phyloP scores from a whole-genome alignment of 2,329 filamentous ascomycete species.

The Aspergillus bombycis region DNA sequence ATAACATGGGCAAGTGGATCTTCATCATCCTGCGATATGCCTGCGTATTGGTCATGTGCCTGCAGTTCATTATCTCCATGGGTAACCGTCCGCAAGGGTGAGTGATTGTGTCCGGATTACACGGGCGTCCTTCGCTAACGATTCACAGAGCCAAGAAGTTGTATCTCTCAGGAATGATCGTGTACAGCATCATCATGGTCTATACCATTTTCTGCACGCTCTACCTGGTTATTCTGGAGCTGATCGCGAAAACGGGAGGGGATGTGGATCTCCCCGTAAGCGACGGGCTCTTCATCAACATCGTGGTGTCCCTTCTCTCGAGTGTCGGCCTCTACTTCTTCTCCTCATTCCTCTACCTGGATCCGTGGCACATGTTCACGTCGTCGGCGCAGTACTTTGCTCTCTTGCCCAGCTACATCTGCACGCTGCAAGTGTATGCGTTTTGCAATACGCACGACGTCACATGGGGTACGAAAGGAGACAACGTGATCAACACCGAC shows the following conservation, averaged over 20 bases:
- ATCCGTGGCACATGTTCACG: conserved; percentile 99
- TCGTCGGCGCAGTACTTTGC: conserved; percentile 89
- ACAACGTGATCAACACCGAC: conserved; percentile 93
- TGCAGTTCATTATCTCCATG: conserved; percentile 95
- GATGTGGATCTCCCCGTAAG: conserved; percentile 63
- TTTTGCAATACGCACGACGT: conserved; percentile 99
- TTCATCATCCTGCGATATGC: conserved; percentile 85
- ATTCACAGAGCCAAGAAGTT: conserved; percentile 71
- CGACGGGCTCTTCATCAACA: conserved; percentile 90
- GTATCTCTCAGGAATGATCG: conserved; percentile 83
- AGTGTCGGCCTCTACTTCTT: conserved; percentile 94
- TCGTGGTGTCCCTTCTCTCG: conserved; percentile 85
- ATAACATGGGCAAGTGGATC: conserved; percentile 79
- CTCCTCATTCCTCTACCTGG: conserved; percentile 94
- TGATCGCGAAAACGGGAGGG: conserved; percentile 56
- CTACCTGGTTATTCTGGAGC: conserved; percentile 85
- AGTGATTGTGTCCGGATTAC: conserved; percentile 21
- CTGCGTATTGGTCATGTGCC: conserved; percentile 83
- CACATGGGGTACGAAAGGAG: conserved; percentile 97
- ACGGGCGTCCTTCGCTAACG: conserved; percentile 13
- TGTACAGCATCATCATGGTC: conserved; percentile 92
- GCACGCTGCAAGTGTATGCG: conserved; percentile 95
- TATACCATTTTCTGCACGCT: conserved; percentile 90
- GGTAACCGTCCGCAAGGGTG: conserved; percentile 92
- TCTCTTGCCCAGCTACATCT: conserved; percentile 90